phyloP scores from a whole-genome alignment of 306 rosid genomes.

The Vachellia collinsii region DNA sequence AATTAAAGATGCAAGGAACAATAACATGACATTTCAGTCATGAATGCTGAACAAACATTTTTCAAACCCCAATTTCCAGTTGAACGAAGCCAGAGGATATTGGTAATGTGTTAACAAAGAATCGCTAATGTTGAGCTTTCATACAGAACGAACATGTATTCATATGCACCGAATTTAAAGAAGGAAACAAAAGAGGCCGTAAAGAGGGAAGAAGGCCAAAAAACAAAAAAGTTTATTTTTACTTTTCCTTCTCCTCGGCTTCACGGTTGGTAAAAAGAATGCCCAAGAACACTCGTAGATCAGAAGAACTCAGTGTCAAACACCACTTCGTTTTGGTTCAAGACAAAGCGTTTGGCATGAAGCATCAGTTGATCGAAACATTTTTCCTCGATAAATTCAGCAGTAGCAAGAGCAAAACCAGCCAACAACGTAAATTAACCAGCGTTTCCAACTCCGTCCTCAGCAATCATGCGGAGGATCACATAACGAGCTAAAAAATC shows the following conservation, averaged over 20 bases:
- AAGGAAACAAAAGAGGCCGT: not conserved
- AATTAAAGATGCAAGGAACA: not conserved
- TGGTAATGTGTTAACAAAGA: not conserved
- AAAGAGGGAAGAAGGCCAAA: not conserved
- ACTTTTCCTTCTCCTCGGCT: not conserved
- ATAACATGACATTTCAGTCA: not conserved
- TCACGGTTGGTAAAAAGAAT: conserved; percentile 3
- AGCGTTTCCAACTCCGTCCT: not conserved
- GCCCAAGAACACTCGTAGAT: not conserved
- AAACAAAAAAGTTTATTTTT: not conserved
- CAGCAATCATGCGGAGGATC: not conserved
- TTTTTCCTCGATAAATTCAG: not conserved
- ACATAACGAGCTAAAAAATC: not conserved
- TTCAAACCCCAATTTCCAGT: not conserved
- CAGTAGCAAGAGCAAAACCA: not conserved
- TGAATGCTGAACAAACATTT: not conserved
- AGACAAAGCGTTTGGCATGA: not conserved
- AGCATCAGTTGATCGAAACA: not conserved
- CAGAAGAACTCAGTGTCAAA: not conserved
- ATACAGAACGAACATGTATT: not conserved
- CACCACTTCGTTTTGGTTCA: not conserved
- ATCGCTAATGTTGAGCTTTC: not conserved
- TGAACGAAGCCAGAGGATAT: not conserved
- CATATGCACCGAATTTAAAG: not conserved
- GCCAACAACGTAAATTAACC: not conserved